A percentile compares a stretch with the other conserved stretches of the same genome.
phyloP scores from a whole-genome alignment of 371 early-diverging fungal species.

The Apophysomyces elegans region DNA sequence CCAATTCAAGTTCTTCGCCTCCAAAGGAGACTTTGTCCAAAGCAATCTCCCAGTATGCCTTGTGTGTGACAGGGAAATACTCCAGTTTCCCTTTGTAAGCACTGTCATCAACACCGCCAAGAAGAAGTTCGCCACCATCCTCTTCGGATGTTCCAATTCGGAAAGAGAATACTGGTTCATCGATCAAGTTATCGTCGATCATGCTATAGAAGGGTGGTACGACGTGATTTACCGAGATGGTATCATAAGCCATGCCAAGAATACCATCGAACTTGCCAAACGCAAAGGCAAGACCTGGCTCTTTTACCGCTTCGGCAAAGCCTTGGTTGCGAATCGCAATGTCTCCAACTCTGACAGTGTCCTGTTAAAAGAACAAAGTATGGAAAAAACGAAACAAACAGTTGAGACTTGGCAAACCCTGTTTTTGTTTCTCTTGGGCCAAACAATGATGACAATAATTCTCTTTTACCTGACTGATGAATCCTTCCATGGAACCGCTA shows the following conservation, averaged over 20 bases:
- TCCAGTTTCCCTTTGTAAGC: constrained; percentile 73
- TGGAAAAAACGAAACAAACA: no score
- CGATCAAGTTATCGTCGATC: constrained; percentile 74
- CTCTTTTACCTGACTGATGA: constrained; percentile 64
- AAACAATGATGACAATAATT: no score
- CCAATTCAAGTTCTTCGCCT: constrained; percentile 62
- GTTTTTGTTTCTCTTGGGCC: no score
- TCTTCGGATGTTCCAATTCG: constrained; percentile 53
- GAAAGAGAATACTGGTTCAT: constrained; percentile 84
- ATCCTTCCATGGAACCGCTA: constrained; percentile 88
- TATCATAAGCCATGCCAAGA: constrained; percentile 88
- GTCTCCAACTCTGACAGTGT: constrained; percentile 76
- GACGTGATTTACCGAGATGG: constrained; percentile 81
- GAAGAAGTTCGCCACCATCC: constrained; percentile 82
- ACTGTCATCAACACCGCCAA: constrained; percentile 78
- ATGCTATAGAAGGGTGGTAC: constrained; percentile 95
- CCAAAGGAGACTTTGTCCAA: constrained; percentile 72
- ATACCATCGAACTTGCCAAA: constrained; percentile 94
- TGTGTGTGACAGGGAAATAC: constrained; percentile 82
- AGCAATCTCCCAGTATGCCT: constrained; percentile 94
- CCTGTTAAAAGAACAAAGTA: constrained; percentile 32
- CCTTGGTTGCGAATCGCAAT: constrained; percentile 63
- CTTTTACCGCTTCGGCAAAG: constrained; percentile 92
- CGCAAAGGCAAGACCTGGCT: constrained; percentile 87
- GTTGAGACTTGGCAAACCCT: no score